phyloP scores from a whole-genome alignment of 129 eudicot species.

The Tanacetum coccineum region DNA sequence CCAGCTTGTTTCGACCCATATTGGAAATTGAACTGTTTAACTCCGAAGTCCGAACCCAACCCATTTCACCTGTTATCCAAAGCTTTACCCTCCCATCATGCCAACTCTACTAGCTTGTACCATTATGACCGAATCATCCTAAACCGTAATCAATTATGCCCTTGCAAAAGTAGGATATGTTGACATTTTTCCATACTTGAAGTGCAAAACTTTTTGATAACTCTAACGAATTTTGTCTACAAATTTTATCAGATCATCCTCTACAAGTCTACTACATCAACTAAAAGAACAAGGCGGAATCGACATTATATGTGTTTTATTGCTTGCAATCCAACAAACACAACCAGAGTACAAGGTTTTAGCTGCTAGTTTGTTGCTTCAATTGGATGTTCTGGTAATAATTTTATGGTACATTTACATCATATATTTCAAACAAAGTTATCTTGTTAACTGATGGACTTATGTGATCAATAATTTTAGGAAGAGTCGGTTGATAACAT shows the following conservation, averaged over 20 bases:
- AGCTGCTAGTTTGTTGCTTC: conserved; percentile 76
- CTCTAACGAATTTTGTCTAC: conserved; percentile 1
- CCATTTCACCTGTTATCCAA: too few relatives aligned
- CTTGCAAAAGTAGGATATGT: neutral
- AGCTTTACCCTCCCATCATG: too few relatives aligned
- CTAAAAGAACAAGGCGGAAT: conserved; percentile 50
- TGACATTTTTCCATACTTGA: neutral
- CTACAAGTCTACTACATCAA: conserved; percentile 48
- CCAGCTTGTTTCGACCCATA: too few relatives aligned
- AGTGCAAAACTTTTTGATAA: neutral
- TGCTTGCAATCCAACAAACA: conserved; percentile 55
- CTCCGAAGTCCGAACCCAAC: too few relatives aligned
- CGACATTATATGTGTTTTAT: conserved; percentile 41
- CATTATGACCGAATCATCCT: too few relatives aligned
- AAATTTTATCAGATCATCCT: conserved; percentile 48
- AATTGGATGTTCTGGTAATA: conserved; percentile 63
- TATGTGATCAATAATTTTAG: conserved; percentile 33
- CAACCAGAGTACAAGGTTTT: conserved; percentile 56
- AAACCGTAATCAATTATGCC: too few relatives aligned
- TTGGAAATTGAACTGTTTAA: too few relatives aligned
- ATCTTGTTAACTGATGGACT: conserved; percentile 9
- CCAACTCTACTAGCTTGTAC: too few relatives aligned
- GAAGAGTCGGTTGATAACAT: conserved; percentile 42
- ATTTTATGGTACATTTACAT: neutral
- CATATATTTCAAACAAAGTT: neutral